Evolutionary conservation across 129 eudicot species (phyloP).

Genomic region (Artemisia argyi): DNA sequence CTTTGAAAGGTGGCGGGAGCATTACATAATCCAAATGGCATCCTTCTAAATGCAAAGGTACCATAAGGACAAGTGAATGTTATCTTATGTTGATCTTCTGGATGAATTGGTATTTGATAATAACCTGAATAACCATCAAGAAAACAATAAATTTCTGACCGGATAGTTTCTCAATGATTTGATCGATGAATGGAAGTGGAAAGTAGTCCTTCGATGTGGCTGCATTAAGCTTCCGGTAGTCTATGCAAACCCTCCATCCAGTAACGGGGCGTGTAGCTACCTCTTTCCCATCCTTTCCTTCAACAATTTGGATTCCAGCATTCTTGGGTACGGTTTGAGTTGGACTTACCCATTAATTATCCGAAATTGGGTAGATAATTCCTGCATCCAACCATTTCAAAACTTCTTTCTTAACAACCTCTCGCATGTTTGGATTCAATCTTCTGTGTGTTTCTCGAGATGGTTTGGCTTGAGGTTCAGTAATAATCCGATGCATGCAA

Average conservation of each 20-base stretch:
- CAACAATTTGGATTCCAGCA: background rate
- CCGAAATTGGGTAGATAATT: background rate
- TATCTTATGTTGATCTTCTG: background rate
- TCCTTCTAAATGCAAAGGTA: background rate
- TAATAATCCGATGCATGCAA: background rate
- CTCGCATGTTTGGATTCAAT: background rate
- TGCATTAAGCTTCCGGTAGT: background rate
- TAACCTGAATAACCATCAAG: background rate
- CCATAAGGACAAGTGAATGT: background rate
- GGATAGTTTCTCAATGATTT: too few species aligned
- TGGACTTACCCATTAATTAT: background rate
- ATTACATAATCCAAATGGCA: constrained; percentile 2
- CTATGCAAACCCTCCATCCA: background rate
- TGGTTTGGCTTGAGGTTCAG: background rate
- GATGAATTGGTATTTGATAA: background rate
- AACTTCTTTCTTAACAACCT: background rate
- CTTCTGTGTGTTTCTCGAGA: background rate
- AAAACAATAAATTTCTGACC: background rate
- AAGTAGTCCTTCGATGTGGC: background rate
- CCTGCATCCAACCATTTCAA: background rate
- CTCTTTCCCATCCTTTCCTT: background rate
- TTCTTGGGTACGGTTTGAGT: background rate
- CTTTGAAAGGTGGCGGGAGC: background rate
- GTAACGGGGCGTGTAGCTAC: background rate
- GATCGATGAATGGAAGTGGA: background rate